These are phyloP conservation scores for Zymoseptoria passerinii DNA, from an alignment of 2,329 filamentous ascomycete genomes.

Conservation along the genomic window DNA sequence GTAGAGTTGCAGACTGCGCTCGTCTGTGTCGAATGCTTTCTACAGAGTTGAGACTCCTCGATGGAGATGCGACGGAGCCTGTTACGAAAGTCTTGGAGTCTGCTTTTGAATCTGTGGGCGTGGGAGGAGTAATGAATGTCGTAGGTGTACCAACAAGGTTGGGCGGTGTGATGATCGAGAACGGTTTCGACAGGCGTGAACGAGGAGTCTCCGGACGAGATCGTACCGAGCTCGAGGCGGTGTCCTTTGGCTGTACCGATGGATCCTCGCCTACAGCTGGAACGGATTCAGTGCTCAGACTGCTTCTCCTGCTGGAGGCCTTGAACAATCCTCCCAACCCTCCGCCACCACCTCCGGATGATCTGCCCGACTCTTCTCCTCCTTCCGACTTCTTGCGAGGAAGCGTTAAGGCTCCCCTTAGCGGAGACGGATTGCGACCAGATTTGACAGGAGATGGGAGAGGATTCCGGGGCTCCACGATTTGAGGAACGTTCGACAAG, in stretches of 20 bases:
- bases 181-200: neutral
- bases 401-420: slow-evolving; percentile 61
- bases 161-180: slow-evolving; percentile 33
- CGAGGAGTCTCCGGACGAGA: slow-evolving; percentile 15
- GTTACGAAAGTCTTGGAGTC: slow-evolving; percentile 15
- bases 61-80: slow-evolving; percentile 38
- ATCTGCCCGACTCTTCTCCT: slow-evolving; percentile 33
- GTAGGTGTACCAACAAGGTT: slow-evolving; percentile 40
- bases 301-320: slow-evolving; percentile 30
- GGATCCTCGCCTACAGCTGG: slow-evolving; percentile 1
- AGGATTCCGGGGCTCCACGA: slow-evolving; percentile 21
- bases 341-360: slow-evolving; percentile 35
- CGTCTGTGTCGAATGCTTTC: slow-evolving; percentile 28
- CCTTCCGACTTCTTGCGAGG: slow-evolving; percentile 40
- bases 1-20: slow-evolving; percentile 34
- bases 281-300: slow-evolving; percentile 18
- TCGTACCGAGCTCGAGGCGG: neutral
- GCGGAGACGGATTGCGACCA: slow-evolving; percentile 59
- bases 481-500: slow-evolving; percentile 28
- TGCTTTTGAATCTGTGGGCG: slow-evolving; percentile 43
- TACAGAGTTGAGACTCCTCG: slow-evolving; percentile 18
- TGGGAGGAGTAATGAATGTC: slow-evolving; percentile 57
- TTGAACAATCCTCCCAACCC: slow-evolving; percentile 38
- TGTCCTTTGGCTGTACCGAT: neutral
- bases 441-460: slow-evolving; percentile 20